Percentiles rank a stretch among this genome's conserved stretches.
Conservation (phyloP, 2,329 filamentous ascomycete genomes). For the Xylaria polymorpha region DNA sequence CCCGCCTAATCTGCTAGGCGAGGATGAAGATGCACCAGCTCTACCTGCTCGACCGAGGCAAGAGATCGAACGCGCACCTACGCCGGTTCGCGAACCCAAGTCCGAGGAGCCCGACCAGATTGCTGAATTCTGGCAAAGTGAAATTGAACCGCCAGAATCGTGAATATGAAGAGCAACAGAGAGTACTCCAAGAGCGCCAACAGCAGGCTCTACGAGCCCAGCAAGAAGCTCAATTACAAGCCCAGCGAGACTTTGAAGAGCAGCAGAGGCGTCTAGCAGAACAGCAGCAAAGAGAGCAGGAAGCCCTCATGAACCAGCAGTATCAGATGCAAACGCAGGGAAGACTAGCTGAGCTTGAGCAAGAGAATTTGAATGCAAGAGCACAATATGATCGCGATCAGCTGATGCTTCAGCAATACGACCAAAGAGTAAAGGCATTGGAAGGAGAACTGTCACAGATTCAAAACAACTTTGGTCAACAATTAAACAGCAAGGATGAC, state of each 20-base stretch:
- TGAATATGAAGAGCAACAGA: constrained; percentile 95
- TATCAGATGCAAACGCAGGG: constrained; percentile 94
- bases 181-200: constrained; percentile 86
- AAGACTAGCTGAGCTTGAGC: constrained; percentile 92
- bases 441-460: constrained; percentile 88
- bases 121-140: constrained; percentile 96
- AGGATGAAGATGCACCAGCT: constrained; percentile 85
- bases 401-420: constrained; percentile 96
- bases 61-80: constrained; percentile 75
- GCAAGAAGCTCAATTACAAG: constrained; percentile 83
- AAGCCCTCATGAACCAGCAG: constrained; percentile 88
- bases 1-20: constrained; percentile 86
- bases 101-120: constrained; percentile 91
- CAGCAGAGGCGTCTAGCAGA: constrained; percentile 89
- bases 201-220: constrained; percentile 84
- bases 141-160: constrained; percentile 91
- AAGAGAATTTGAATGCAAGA: constrained; percentile 91
- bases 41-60: constrained; percentile 83
- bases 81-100: constrained; percentile 74
- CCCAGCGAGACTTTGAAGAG: constrained; percentile 95
- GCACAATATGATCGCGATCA: constrained; percentile 98
- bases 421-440: constrained; percentile 90
- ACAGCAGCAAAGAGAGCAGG: constrained; percentile 90
- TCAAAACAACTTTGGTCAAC: constrained; percentile 84
- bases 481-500: constrained; percentile 90